Evolutionary conservation across 352 stramenopile genomes (phyloP).

Genomic region (Phytophthora uliginosa): DNA sequence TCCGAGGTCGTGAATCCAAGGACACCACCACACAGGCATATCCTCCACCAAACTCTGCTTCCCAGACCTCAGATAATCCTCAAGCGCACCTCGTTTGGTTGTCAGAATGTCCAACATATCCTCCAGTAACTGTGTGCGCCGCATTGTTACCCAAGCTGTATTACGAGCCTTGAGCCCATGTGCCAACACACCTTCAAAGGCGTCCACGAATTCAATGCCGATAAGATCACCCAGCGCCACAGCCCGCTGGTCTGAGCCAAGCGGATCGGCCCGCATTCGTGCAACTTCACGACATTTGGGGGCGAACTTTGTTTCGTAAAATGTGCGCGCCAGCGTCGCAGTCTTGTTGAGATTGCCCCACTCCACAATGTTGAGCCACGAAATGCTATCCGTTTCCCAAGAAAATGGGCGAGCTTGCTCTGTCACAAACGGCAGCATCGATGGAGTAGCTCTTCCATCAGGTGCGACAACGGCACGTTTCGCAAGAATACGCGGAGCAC

Average conservation of each 20-base stretch:
- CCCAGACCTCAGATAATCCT: constrained; percentile 69
- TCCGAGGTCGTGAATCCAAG: constrained; percentile 87
- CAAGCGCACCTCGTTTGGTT: constrained; percentile 45
- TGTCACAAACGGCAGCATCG: constrained; percentile 38
- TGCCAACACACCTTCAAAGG: constrained; percentile 82
- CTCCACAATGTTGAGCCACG: constrained; percentile 86
- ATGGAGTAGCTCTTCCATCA: constrained; percentile 39
- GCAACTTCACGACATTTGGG: constrained; percentile 83
- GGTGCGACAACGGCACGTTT: constrained; percentile 58
- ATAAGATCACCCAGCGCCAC: constrained; percentile 81
- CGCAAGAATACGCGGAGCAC: constrained; percentile 78
- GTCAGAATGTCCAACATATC: constrained; percentile 78
- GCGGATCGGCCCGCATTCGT: constrained; percentile 81
- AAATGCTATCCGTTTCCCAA: constrained; percentile 85
- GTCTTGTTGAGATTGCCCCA: constrained; percentile 90
- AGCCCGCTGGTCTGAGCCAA: constrained; percentile 81
- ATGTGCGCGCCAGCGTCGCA: constrained; percentile 57
- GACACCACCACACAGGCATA: constrained; percentile 93
- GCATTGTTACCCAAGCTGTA: constrained; percentile 85
- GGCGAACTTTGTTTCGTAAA: constrained; percentile 83
- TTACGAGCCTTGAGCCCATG: constrained; percentile 90
- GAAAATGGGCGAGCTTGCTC: constrained; percentile 61
- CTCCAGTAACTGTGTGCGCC: constrained; percentile 76
- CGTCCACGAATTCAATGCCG: constrained; percentile 90
- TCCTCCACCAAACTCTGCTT: constrained; percentile 63